Evolutionary conservation across 73 alveolate species (phyloP).

Genomic region (Paramecium tetraurelia): DNA sequence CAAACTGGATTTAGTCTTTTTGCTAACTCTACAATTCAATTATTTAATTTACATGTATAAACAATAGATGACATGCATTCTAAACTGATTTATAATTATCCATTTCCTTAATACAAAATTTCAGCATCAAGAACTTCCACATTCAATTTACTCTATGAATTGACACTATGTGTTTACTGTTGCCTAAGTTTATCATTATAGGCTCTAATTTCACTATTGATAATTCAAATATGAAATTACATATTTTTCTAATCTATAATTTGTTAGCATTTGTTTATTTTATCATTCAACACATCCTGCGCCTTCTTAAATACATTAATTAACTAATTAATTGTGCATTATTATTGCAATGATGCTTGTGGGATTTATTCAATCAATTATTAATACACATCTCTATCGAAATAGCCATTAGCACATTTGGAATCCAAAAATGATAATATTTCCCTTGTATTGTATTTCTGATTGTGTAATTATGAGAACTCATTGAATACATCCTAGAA

Average conservation of each 20-base stretch:
- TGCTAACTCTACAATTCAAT: background rate
- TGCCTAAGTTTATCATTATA: background rate
- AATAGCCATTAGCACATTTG: conserved; percentile 3
- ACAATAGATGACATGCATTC: background rate
- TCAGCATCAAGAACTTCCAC: background rate
- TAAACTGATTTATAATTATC: background rate
- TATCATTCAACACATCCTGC: background rate
- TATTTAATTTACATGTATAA: background rate
- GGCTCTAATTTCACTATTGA: background rate
- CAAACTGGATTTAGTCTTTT: background rate
- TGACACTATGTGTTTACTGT: background rate
- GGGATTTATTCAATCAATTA: background rate
- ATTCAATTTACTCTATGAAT: background rate
- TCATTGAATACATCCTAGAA: conserved; percentile 9
- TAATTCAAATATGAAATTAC: background rate
- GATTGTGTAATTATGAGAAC: background rate
- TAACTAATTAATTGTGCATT: background rate
- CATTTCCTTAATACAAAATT: background rate
- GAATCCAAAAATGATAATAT: background rate
- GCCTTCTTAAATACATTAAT: conserved; percentile 15
- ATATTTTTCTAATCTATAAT: background rate
- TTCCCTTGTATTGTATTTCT: background rate
- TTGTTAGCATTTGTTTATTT: background rate
- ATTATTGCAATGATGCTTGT: background rate
- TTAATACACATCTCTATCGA: conserved; percentile 44